Evolutionary conservation across 1,139 yeast genomes (phyloP).

Genomic region (Geotrichum aggregatum): DNA sequence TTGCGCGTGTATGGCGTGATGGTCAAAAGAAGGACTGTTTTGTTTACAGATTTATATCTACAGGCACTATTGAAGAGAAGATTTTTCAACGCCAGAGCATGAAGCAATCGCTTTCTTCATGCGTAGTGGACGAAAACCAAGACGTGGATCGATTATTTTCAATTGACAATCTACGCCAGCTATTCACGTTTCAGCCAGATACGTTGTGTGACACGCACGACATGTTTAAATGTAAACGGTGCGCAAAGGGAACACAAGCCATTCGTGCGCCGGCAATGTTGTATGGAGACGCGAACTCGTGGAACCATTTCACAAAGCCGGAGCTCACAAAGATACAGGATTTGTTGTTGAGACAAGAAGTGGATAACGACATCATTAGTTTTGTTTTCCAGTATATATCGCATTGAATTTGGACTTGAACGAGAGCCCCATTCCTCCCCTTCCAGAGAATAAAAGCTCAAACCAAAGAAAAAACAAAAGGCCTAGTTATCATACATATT

Average conservation of each 20-base stretch:
- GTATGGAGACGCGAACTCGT: constrained; percentile 95
- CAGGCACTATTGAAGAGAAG: constrained; percentile 95
- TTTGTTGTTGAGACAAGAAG: constrained; percentile 68
- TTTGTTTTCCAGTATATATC: constrained; percentile 93
- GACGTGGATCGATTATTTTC: constrained; percentile 92
- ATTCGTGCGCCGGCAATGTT: constrained; percentile 78
- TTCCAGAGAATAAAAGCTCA: no score
- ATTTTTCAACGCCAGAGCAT: constrained; percentile 96
- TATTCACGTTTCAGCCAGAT: constrained; percentile 64
- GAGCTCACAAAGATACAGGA: constrained; percentile 68
- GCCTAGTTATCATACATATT: no score
- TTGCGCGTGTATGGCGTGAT: constrained; percentile 98
- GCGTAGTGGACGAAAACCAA: constrained; percentile 94
- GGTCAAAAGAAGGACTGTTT: constrained; percentile 97
- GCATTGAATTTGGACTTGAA: no score
- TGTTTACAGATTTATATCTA: constrained; percentile 85
- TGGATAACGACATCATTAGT: constrained; percentile 62
- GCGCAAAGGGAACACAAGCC: constrained; percentile 64
- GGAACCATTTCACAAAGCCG: constrained; percentile 81
- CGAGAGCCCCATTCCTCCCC: no score
- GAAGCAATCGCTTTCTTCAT: constrained; percentile 86
- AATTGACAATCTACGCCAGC: constrained; percentile 68
- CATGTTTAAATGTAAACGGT: constrained; percentile 82
- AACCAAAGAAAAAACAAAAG: no score
- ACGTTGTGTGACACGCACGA: constrained; percentile 90